These are phyloP conservation scores for Talaromyces funiculosus DNA, from an alignment of 2,329 filamentous ascomycete genomes.

Conservation along the genomic window DNA sequence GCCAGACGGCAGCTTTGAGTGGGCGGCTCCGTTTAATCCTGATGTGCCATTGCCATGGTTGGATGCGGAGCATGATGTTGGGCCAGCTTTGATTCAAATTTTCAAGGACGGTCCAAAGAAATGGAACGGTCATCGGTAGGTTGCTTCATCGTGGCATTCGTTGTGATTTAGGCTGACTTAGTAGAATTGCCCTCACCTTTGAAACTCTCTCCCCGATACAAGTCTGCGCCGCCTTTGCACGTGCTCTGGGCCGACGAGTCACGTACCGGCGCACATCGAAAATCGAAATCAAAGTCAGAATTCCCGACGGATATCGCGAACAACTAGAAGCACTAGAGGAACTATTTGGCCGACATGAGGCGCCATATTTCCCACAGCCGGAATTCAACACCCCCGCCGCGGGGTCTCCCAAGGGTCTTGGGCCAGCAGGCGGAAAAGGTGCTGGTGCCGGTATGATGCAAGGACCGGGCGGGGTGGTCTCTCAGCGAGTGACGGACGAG, in stretches of 20 bases:
- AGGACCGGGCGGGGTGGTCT: constrained; percentile 52
- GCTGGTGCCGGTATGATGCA: constrained; percentile 44
- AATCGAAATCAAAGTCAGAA: constrained; percentile 78
- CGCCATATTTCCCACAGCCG: constrained; percentile 59
- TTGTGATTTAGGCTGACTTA: not conserved
- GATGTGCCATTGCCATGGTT: constrained; percentile 88
- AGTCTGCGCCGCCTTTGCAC: constrained; percentile 73
- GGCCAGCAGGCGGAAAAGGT: constrained; percentile 34
- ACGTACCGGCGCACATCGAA: constrained; percentile 66
- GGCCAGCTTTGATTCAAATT: constrained; percentile 83
- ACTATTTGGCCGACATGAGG: constrained; percentile 54
- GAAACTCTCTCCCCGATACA: constrained; percentile 79
- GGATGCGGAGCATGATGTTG: constrained; percentile 93
- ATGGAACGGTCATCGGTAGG: constrained; percentile 69
- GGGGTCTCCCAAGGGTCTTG: constrained; percentile 34
- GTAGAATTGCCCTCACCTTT: constrained; percentile 80
- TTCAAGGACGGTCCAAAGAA: constrained; percentile 87
- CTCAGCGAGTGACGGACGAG: constrained; percentile 64
- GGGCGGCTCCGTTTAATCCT: constrained; percentile 91
- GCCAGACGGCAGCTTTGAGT: constrained; percentile 76
- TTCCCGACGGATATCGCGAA: constrained; percentile 81
- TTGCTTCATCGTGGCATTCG: no score
- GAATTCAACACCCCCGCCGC: constrained; percentile 44
- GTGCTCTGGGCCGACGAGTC: constrained; percentile 71
- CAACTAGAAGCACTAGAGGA: constrained; percentile 66